Evolutionary conservation across 169 alveolate species (phyloP), one percentile per base, ranked within the genome.

Genomic region (Cyclospora cayetanensis): DNA sequence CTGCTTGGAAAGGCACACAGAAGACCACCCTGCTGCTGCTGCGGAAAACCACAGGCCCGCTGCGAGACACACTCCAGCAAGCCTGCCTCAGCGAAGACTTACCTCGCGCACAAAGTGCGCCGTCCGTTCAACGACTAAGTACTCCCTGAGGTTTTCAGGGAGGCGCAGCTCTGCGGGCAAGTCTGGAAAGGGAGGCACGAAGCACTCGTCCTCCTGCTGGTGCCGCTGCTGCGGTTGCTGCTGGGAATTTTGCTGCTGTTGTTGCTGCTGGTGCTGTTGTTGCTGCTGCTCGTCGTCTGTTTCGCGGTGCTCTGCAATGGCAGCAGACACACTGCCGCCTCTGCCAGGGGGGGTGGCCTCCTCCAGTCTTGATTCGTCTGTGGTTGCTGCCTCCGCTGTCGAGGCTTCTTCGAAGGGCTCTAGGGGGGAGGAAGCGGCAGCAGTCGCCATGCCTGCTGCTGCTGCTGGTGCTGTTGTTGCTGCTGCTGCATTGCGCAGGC

Each of bases 31-130:
- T n/a, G n/a, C n/a, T n/a, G n/a, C n/a, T n/a, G n/a, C n/a, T n/a
- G n/a, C n/a, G n/a, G n/a, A n/a, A n/a, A n/a, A n/a, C n/a, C n/a
- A n/a, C n/a, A n/a, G n/a, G n/a, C n/a, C n/a, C n/a, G n/a, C n/a
- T n/a, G n/a, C n/a, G n/a, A n/a, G n/a, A n/a, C n/a, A n/a, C n/a
- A n/a, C n/a, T n/a, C n/a, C n/a, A n/a, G n/a, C n/a, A n/a, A n/a
- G n/a, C n/a, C n/a, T n/a, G n/a, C n/a, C n/a, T n/a, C n/a, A n/a
- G n/a, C n/a, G n/a, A n/a, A n/a, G n/a, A n/a, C 89, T 2, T 18
- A 89, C 93, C 83, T 55, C 82, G 1, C 93, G 80, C 29, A 89
- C 93, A 52, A 89, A 89, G 82, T 89, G 93, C 15, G 93, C 93
- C 7, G 93, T 89, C 60, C 83, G 60, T 41, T 89, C 93, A 89